phyloP scores from a whole-genome alignment of 371 early-diverging fungal genomes.

The Mortierella sp. region DNA sequence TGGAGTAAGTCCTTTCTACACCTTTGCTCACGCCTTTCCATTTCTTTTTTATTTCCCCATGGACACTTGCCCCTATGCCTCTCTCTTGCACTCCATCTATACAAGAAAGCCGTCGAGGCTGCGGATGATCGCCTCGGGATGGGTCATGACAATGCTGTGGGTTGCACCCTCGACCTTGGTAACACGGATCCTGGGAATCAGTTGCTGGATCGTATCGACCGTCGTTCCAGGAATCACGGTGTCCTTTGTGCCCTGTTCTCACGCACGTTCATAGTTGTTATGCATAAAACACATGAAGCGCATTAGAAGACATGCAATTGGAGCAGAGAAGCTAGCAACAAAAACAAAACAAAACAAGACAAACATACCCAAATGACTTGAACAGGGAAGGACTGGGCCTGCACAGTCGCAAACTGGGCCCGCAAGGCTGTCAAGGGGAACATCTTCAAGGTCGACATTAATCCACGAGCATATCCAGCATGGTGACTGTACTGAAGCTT shows the following conservation, averaged over 20 bases:
- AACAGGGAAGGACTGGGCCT: slow-evolving; percentile 35
- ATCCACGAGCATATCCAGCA: slow-evolving; percentile 55
- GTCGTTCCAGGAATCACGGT: slow-evolving; percentile 47
- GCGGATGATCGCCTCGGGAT: slow-evolving; percentile 31
- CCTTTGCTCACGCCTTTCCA: neutral
- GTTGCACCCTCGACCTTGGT: slow-evolving; percentile 48
- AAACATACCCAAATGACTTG: slow-evolving; percentile 51
- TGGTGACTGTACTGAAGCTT: slow-evolving; percentile 40
- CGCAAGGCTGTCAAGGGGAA: slow-evolving; percentile 44
- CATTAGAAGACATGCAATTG: neutral
- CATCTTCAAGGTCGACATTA: slow-evolving; percentile 46
- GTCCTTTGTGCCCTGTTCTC: slow-evolving; percentile 45
- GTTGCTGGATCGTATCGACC: slow-evolving; percentile 25
- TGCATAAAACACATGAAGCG: neutral
- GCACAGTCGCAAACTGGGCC: slow-evolving; percentile 17
- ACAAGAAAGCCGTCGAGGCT: slow-evolving; percentile 33
- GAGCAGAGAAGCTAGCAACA: too few species aligned
- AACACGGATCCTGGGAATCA: slow-evolving; percentile 45
- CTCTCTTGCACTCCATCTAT: neutral
- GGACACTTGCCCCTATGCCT: neutral
- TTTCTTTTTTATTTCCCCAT: neutral
- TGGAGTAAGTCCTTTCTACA: neutral
- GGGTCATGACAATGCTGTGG: slow-evolving; percentile 52
- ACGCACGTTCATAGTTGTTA: neutral
- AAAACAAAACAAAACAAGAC: neutral